Conservation (phyloP, 2,329 filamentous ascomycete genomes). For the Aspergillus sergii region DNA sequence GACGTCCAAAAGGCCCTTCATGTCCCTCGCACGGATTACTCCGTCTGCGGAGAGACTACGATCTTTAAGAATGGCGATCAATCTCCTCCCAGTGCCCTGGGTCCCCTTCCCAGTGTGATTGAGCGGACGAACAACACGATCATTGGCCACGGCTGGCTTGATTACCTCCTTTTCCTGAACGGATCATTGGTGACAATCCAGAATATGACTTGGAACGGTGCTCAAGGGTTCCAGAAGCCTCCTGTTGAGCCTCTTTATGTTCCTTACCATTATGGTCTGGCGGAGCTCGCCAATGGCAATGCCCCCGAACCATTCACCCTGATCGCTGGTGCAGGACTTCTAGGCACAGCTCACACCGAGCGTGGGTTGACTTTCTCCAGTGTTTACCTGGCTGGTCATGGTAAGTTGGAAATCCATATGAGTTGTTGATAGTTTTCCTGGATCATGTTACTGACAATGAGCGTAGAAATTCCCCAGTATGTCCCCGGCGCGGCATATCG, state of each 20-base stretch:
- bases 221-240: constrained; percentile 66
- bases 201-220: constrained; percentile 78
- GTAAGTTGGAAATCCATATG: constrained; percentile 10
- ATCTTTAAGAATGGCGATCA: constrained; percentile 53
- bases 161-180: constrained; percentile 68
- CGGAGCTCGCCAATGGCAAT: constrained; percentile 39
- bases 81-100: constrained; percentile 40
- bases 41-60: constrained; percentile 43
- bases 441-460: constrained; percentile 62
- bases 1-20: constrained; percentile 70
- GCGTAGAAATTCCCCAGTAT: constrained; percentile 59
- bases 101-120: constrained; percentile 66
- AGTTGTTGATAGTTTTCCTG: constrained; percentile 35
- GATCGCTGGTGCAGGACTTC: constrained; percentile 62
- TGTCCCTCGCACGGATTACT: constrained; percentile 51
- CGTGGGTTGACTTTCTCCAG: constrained; percentile 72
- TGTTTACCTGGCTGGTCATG: constrained; percentile 67
- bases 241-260: constrained; percentile 70
- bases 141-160: constrained; percentile 71
- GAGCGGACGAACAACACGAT: constrained; percentile 73
- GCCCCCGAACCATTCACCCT: constrained; percentile 42
- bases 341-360: constrained; percentile 73
- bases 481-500: constrained; percentile 69
- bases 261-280: constrained; percentile 56
- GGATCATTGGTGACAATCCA: constrained; percentile 73